phyloP scores from a whole-genome alignment of 163 green algal species.

The Scenedesmus sp. region DNA sequence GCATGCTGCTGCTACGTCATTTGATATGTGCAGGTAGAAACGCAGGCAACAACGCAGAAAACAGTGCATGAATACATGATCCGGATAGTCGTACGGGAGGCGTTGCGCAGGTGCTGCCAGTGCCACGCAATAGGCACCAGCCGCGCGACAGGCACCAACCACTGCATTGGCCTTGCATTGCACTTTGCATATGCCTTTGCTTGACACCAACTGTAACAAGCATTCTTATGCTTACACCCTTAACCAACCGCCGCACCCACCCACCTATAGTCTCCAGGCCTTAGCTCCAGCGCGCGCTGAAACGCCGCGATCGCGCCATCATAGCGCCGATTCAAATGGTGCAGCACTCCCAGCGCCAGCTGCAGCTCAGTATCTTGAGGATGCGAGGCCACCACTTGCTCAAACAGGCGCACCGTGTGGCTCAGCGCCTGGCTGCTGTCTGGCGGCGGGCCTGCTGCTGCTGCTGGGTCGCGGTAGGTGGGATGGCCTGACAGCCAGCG shows the following conservation, averaged over 20 bases:
- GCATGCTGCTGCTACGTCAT: no score
- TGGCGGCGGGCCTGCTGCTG: constrained; percentile 50
- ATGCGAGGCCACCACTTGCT: constrained; percentile 38
- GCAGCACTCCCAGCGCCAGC: constrained; percentile 92
- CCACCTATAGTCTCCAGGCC: constrained; percentile 83
- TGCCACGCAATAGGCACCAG: no score
- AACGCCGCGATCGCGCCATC: constrained; percentile 87
- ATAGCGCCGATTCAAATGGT: constrained; percentile 92
- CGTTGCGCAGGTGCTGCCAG: no score
- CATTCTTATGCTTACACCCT: no score
- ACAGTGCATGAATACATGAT: no score
- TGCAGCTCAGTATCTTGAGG: constrained; percentile 82
- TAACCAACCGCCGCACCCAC: background rate
- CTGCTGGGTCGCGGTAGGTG: constrained; percentile 54
- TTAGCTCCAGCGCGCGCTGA: constrained; percentile 79
- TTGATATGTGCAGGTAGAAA: no score
- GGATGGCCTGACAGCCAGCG: constrained; percentile 82
- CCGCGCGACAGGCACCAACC: no score
- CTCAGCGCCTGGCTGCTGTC: constrained; percentile 76
- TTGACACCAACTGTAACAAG: background rate
- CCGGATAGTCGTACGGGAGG: no score
- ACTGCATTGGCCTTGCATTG: no score
- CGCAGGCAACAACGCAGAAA: no score
- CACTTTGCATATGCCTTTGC: no score
- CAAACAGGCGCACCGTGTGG: constrained; percentile 70